Percentiles rank a stretch among this genome's conserved stretches.
Evolutionary conservation across 176 grass and related monocot species (phyloP).

Genomic region (Alopecurus myosuroides): DNA sequence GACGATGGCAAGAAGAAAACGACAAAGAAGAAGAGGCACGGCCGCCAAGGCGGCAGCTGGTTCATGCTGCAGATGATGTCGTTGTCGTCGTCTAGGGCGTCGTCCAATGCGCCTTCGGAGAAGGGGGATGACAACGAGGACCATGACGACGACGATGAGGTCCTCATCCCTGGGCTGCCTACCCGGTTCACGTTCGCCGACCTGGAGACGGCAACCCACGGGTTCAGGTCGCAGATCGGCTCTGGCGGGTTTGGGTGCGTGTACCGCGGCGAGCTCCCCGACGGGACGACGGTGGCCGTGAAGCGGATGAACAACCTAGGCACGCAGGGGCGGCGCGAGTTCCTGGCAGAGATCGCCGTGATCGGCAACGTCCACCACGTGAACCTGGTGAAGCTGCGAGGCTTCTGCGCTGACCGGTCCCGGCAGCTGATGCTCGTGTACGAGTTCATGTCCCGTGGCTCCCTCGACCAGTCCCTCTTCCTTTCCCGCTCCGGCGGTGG

Average conservation of each 20-base stretch:
- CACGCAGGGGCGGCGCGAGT: constrained; percentile 50
- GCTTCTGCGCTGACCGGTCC: constrained; percentile 57
- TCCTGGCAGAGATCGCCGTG: constrained; percentile 81
- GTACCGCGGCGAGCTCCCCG: constrained; percentile 62
- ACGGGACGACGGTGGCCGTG: constrained; percentile 53
- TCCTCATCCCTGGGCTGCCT: constrained; percentile 60
- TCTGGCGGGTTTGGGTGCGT: constrained; percentile 68
- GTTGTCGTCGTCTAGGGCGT: neutral
- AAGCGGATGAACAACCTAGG: constrained; percentile 58
- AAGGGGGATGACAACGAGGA: neutral
- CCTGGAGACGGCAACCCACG: constrained; percentile 42
- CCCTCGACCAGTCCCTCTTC: constrained; percentile 65
- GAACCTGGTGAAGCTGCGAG: constrained; percentile 67
- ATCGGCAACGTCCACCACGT: constrained; percentile 87
- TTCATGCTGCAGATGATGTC: constrained; percentile 27
- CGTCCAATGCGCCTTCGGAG: neutral
- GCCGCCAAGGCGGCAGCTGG: neutral
- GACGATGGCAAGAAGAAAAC: neutral
- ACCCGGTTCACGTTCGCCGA: constrained; percentile 61
- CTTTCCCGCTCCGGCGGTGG: neutral
- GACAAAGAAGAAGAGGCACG: neutral
- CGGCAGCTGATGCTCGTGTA: constrained; percentile 65
- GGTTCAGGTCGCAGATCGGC: constrained; percentile 61
- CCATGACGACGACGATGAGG: constrained; percentile 22
- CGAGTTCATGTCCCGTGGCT: constrained; percentile 80